These are phyloP conservation scores for Metschnikowia chrysomelidarum DNA, from an alignment of 805 yeast species.

Conservation along the genomic window DNA sequence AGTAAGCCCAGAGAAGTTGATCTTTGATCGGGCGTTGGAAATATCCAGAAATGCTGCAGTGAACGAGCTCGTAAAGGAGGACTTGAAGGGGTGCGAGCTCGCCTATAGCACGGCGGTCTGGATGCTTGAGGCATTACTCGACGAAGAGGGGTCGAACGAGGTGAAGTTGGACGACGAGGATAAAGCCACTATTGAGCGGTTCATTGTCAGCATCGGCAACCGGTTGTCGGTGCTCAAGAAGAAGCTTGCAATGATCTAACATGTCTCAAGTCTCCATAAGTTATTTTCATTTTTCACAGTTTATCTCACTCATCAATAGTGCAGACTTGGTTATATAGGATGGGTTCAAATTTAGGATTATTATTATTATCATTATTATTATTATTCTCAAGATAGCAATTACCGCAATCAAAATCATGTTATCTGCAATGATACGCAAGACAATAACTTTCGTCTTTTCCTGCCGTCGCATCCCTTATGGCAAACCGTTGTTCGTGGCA, in stretches of 20 bases:
- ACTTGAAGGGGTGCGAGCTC: conserved; percentile 73
- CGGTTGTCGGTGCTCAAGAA: conserved; percentile 69
- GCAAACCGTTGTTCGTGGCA: too few relatives aligned
- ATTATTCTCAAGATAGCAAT: too few relatives aligned
- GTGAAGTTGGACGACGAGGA: conserved; percentile 69
- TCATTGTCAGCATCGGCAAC: conserved; percentile 78
- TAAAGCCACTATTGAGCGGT: conserved; percentile 69
- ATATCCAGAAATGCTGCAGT: conserved; percentile 90
- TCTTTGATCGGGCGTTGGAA: conserved; percentile 92
- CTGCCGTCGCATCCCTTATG: too few relatives aligned
- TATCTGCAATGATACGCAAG: too few relatives aligned
- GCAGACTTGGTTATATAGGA: conserved; percentile 7
- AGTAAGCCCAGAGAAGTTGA: conserved; percentile 75
- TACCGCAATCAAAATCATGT: too few relatives aligned
- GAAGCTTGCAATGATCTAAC: conserved; percentile 39
- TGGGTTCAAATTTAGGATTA: conserved; percentile 12
- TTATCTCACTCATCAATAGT: conserved; percentile 4
- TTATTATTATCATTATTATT: neutral
- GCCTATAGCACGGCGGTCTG: conserved; percentile 90
- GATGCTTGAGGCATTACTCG: conserved; percentile 90
- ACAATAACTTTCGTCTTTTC: too few relatives aligned
- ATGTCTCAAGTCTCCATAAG: conserved; percentile 6
- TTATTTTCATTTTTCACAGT: conserved; percentile 9
- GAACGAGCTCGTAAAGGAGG: conserved; percentile 75
- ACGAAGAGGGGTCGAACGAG: conserved; percentile 33